These are phyloP conservation scores for Talaromyces rugulosus DNA, from an alignment of 2,329 filamentous ascomycete genomes.

Conservation along the genomic window DNA sequence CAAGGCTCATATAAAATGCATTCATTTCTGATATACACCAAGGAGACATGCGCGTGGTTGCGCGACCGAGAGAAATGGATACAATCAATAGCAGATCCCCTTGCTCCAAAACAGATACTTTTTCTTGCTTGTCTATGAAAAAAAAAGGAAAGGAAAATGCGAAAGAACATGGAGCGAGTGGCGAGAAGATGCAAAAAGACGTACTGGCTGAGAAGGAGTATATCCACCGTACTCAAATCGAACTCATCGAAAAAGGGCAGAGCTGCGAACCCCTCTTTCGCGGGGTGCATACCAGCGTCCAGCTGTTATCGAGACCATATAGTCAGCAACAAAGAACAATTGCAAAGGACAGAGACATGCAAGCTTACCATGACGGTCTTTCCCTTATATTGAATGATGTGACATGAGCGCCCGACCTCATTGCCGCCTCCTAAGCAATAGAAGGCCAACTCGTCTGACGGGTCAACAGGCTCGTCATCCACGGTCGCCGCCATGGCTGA, in stretches of 20 bases:
- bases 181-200: slow-evolving; percentile 39
- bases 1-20: slow-evolving; percentile 21
- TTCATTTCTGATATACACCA: slow-evolving; percentile 36
- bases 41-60: slow-evolving; percentile 12
- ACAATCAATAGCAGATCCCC: slow-evolving; percentile 2
- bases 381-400: slow-evolving; percentile 98
- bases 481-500: slow-evolving; percentile 62
- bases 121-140: neutral
- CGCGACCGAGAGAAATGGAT: neutral
- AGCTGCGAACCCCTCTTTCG: slow-evolving; percentile 87
- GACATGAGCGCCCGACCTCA: slow-evolving; percentile 93
- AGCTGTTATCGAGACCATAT: slow-evolving; percentile 55
- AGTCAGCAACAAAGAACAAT: neutral
- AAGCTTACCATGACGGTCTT: slow-evolving; percentile 91
- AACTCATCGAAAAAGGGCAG: slow-evolving; percentile 98
- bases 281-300: slow-evolving; percentile 94
- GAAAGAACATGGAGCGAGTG: neutral
- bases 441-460: slow-evolving; percentile 90
- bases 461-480: slow-evolving; percentile 83
- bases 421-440: slow-evolving; percentile 91
- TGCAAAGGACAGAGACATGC: neutral
- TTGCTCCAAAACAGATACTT: slow-evolving; percentile 15
- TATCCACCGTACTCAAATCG: slow-evolving; percentile 93
- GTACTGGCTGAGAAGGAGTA: slow-evolving; percentile 99
- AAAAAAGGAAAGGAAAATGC: neutral